Evolutionary conservation across 2,329 filamentous ascomycete species (phyloP).

Genomic region (Passalora sequoiae): DNA sequence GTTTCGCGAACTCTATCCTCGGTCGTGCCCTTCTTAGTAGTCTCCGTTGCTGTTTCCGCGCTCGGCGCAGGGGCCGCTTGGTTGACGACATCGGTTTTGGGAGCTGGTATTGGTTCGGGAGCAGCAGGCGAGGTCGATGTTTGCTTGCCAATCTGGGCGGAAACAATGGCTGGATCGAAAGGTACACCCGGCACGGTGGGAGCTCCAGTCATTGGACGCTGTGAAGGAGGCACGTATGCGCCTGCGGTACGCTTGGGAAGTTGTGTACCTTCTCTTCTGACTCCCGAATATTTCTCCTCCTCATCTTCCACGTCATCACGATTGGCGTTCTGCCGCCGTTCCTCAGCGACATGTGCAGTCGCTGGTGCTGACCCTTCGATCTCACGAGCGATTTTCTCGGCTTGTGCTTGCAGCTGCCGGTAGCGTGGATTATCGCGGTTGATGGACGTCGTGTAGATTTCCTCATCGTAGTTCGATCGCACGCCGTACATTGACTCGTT

Average conservation of each 20-base stretch:
- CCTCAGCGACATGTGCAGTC: conserved; percentile 83
- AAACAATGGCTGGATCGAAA: conserved; percentile 85
- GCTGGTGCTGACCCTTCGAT: conserved; percentile 72
- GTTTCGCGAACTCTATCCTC: conserved; percentile 58
- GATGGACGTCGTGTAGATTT: conserved; percentile 87
- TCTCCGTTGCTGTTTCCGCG: conserved; percentile 8
- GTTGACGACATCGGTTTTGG: neutral
- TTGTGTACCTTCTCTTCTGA: conserved; percentile 63
- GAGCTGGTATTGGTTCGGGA: conserved; percentile 1
- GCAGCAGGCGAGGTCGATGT: conserved; percentile 27
- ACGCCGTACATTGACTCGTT: conserved; percentile 86
- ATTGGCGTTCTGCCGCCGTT: conserved; percentile 62
- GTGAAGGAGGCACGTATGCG: conserved; percentile 87
- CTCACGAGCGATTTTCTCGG: conserved; percentile 79
- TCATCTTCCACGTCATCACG: conserved; percentile 71
- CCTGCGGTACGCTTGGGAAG: conserved; percentile 56
- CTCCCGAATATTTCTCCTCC: conserved; percentile 96
- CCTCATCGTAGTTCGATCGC: conserved; percentile 87
- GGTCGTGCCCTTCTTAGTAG: conserved; percentile 46
- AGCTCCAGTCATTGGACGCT: conserved; percentile 70
- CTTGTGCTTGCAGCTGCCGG: conserved; percentile 68
- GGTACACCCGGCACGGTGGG: conserved; percentile 71
- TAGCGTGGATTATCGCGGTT: conserved; percentile 80
- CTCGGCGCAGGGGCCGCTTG: conserved; percentile 6
- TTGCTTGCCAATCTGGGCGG: conserved; percentile 64